These are phyloP conservation scores for Pneumocystis wakefieldiae DNA, from an alignment of 1,139 yeast species.

Conservation along the genomic window DNA sequence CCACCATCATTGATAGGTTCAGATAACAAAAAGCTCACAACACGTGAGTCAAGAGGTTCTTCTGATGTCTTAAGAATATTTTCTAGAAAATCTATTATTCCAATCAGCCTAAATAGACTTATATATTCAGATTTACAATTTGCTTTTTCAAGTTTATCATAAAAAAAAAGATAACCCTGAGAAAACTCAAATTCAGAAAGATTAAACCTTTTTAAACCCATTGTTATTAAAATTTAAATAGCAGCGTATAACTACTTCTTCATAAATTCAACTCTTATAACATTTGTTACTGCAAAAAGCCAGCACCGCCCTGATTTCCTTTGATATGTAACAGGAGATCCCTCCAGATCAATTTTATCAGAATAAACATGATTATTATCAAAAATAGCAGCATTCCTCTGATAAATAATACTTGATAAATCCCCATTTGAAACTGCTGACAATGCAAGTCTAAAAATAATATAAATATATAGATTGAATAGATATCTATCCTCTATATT, in stretches of 20 bases:
- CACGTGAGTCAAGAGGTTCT: constrained; percentile 41
- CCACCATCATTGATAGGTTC: constrained; percentile 55
- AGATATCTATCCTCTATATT: neutral
- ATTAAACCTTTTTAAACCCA: constrained; percentile 25
- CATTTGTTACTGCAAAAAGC: constrained; percentile 71
- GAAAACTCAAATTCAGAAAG: constrained; percentile 49
- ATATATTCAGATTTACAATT: constrained; percentile 21
- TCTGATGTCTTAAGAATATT: constrained; percentile 41
- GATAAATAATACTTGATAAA: neutral
- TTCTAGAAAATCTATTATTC: constrained; percentile 32
- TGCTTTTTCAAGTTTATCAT: constrained; percentile 44
- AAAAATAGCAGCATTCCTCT: neutral
- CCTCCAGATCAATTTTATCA: constrained; percentile 45
- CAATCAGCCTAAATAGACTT: neutral
- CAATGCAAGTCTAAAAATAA: neutral
- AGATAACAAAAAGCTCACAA: constrained; percentile 33
- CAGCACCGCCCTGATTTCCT: constrained; percentile 68
- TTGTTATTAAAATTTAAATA: neutral
- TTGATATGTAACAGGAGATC: constrained; percentile 61
- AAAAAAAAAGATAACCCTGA: constrained; percentile 41
- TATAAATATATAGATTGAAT: neutral
- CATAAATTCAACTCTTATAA: constrained; percentile 49
- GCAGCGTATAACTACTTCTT: constrained; percentile 25
- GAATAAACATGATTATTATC: constrained; percentile 34
- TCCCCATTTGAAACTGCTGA: neutral